Evolutionary conservation across 129 eudicot species (phyloP), one percentile per base, ranked within the genome.

Genomic region (Escallonia herrerae): DNA sequence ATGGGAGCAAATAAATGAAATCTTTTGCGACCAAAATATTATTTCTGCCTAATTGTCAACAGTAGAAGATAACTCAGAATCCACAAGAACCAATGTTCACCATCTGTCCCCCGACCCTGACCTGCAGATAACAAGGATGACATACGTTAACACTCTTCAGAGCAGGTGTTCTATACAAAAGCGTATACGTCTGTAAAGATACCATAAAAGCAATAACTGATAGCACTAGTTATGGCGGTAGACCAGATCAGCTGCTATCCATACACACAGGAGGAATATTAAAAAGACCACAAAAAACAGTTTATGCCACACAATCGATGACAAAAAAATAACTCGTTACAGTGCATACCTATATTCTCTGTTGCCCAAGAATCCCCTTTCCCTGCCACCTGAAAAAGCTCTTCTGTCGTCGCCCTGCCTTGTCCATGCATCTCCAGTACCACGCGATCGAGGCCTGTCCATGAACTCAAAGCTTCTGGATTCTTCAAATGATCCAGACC

Each of bases 361-460:
- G 65, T 68, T 72, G 51, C 80, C 73, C 47, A 65, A 60, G 47
- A 77, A 84, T 52, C 70, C 83, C 39, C 90, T 71, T 62, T 78
- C 81, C 65, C 80, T 79, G 65, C 85, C 81, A 4, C 71, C 78
- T 60, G 64, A 77, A 44, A 65, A 65, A 69, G 80, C 69, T 73
- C 90, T 72, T 7, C 75, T 84, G 64, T 81, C 87, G 50, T 76
- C 77, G 43, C 79, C 77, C 59, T 70, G 78, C 64, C 84, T 77
- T 13, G 90, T 15, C 82, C 82, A 78, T 38, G 65, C 56, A 72
- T 81, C 80, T 40, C 59, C 79, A 45, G 71, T 42, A 7, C 87
- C 87, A 71, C 81, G 84, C 10, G 87, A 82, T 15, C 77, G 80
- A 56, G 83, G 83, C 66, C 83, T 77, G 11, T 71, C 87, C 62